Evolutionary conservation across 1,139 yeast species (phyloP), one percentile per base, ranked within the genome.

Genomic region (Entelexis sorbosivorans): DNA sequence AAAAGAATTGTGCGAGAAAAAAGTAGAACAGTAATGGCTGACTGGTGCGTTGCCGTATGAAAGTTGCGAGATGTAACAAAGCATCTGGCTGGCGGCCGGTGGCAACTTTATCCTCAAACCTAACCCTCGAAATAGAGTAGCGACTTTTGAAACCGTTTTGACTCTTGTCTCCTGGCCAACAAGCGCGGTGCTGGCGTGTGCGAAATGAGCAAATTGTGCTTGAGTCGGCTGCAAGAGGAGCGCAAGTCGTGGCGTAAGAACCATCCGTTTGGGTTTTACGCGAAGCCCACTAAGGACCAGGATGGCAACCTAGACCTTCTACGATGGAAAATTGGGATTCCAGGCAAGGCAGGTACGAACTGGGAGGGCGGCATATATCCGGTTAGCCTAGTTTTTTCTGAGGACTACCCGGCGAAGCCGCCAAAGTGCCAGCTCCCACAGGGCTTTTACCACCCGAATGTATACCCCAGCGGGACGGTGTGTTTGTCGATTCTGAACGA

Each of bases 161-260:
- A 36, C 19, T 20, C 34, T 8, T 4, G 16, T 14, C 9, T 32
- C 14, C 17, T 32, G 17, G 34, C 17, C 17, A 14, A 1, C 7
- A 1, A 14, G 9, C 16, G 34, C 11, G 22, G 5, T 11, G 11
- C 24, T 22, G 24, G 24, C 24, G 6, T 4, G 24, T 22, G 17
- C 16, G 22, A 11, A 38, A 43, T 49, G 56, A 86, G 89, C 91
- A 86, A 52, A 58, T 75, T 87, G 58, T 82, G 93, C 64, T 73
- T 82, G 59, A 87, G 80, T 57, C 76, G 96, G 60, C 74, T 87
- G 53, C 95, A 86, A 64, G 93, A 84, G 66, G 95, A 85, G 66
- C 73, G 97, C 66, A 91, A 89, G 69, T 89, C 84, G 66, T 91
- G 99, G 99, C 79, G 99, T 61, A 91, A 88, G 67, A 96, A 89